Evolutionary conservation across 1,284 basidiomycete species (phyloP).

Genomic region (Cryptococcus sp.): DNA sequence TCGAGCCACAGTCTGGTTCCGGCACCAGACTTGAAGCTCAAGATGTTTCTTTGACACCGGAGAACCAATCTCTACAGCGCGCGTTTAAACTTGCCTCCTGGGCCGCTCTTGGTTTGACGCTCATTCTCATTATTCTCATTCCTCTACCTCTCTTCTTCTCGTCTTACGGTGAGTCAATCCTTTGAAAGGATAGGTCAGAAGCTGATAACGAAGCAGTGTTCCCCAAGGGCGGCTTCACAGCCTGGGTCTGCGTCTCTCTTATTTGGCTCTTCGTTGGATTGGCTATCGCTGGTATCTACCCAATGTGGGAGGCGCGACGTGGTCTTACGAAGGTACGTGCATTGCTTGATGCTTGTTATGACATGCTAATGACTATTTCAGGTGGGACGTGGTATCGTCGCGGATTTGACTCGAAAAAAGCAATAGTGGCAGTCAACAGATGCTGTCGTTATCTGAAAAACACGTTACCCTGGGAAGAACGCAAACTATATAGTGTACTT

Average conservation of each 20-base stretch:
- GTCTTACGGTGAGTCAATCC: constrained; percentile 54
- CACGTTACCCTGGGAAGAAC: too few species aligned
- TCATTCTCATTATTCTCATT: constrained; percentile 58
- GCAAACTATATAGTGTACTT: too few species aligned
- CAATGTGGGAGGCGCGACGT: constrained; percentile 75
- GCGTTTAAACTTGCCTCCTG: constrained; percentile 76
- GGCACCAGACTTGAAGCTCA: constrained; percentile 56
- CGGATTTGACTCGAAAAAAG: not conserved
- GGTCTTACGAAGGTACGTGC: constrained; percentile 62
- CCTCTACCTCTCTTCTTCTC: constrained; percentile 83
- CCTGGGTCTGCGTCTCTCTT: constrained; percentile 67
- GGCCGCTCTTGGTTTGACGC: constrained; percentile 63
- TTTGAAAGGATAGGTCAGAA: not conserved
- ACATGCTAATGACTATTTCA: not conserved
- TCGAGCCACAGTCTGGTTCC: constrained; percentile 3
- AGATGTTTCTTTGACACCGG: constrained; percentile 45
- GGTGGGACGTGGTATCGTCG: constrained; percentile 1
- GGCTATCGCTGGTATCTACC: constrained; percentile 76
- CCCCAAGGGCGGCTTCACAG: constrained; percentile 66
- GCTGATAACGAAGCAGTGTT: constrained; percentile 56
- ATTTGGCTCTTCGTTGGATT: constrained; percentile 78
- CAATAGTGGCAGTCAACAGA: not conserved
- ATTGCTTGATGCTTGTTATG: not conserved
- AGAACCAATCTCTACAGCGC: constrained; percentile 63
- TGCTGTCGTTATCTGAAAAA: too few species aligned